These are phyloP conservation scores for Paratrypanosoma confusum DNA, from an alignment of 208 protist genomes.

Conservation along the genomic window DNA sequence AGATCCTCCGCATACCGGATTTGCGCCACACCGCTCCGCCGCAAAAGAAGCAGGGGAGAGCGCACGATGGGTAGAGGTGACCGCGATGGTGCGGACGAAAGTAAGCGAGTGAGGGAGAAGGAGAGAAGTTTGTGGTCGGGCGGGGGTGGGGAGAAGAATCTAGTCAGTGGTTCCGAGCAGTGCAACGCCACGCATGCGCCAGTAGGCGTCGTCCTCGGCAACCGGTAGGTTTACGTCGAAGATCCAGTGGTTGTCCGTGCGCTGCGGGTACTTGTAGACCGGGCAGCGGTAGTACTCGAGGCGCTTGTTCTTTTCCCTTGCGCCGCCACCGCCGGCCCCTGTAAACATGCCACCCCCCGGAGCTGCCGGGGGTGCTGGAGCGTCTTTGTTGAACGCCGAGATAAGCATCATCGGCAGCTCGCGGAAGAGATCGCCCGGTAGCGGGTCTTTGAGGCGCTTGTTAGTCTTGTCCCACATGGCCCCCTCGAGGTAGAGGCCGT, in stretches of 20 bases:
- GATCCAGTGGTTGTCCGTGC: conserved; percentile 96
- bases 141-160: no score
- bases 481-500: conserved; percentile 97
- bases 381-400: conserved; percentile 86
- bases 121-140: no score
- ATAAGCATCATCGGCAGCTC: conserved; percentile 95
- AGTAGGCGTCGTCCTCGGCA: conserved; percentile 90
- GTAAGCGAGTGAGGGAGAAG: no score
- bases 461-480: conserved; percentile 94
- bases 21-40: no score
- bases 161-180: conserved; percentile 83
- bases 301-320: conserved; percentile 81
- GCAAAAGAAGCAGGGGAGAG: no score
- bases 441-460: conserved; percentile 87
- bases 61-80: no score
- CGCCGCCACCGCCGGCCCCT: conserved; percentile 41
- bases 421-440: conserved; percentile 92
- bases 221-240: conserved; percentile 94
- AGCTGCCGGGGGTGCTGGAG: conserved; percentile 34
- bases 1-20: no score
- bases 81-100: no score
- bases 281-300: conserved; percentile 95
- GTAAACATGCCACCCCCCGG: no score
- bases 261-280: conserved; percentile 94
- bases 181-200: conserved; percentile 94